phyloP scores from a whole-genome alignment of 2,329 filamentous ascomycete genomes.

The Hypomyces rosellus region DNA sequence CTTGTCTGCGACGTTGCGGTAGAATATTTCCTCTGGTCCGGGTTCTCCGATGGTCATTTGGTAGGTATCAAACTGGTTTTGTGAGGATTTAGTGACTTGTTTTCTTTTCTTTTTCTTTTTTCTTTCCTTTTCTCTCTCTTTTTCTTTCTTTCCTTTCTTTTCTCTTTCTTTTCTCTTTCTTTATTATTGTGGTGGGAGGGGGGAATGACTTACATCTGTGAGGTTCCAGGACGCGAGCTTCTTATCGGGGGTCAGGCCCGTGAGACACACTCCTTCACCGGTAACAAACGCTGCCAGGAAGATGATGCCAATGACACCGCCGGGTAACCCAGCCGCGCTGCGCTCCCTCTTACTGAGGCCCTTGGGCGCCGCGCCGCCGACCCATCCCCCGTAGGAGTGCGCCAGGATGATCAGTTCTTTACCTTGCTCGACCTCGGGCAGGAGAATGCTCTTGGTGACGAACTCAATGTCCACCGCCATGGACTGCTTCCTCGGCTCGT shows the following conservation, averaged over 20 bases:
- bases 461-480: slow-evolving; percentile 6
- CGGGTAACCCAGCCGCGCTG: neutral
- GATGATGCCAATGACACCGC: slow-evolving; percentile 11
- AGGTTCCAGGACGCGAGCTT: too few species aligned
- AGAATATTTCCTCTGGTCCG: slow-evolving; percentile 40
- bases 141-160: too few species aligned
- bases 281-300: slow-evolving; percentile 11
- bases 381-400: slow-evolving; percentile 19
- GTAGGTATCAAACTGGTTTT: too few species aligned
- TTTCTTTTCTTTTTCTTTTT: too few species aligned
- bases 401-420: slow-evolving; percentile 17
- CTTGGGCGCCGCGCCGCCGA: slow-evolving; percentile 14
- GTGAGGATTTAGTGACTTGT: too few species aligned
- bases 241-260: too few species aligned
- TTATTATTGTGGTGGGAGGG: too few species aligned
- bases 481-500: slow-evolving; percentile 1
- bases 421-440: slow-evolving; percentile 13
- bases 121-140: too few species aligned
- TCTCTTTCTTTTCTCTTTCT: too few species aligned
- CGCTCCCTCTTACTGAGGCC: slow-evolving; percentile 15
- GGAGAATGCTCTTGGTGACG: slow-evolving; percentile 3
- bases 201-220: too few species aligned
- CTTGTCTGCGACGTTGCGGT: slow-evolving; percentile 2
- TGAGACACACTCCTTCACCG: too few species aligned
- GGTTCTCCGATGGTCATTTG: too few species aligned